A percentile compares a stretch with the other conserved stretches of the same genome.
Evolutionary conservation across 345 rosid species (phyloP).

Genomic region (Boechera divaricarpa): DNA sequence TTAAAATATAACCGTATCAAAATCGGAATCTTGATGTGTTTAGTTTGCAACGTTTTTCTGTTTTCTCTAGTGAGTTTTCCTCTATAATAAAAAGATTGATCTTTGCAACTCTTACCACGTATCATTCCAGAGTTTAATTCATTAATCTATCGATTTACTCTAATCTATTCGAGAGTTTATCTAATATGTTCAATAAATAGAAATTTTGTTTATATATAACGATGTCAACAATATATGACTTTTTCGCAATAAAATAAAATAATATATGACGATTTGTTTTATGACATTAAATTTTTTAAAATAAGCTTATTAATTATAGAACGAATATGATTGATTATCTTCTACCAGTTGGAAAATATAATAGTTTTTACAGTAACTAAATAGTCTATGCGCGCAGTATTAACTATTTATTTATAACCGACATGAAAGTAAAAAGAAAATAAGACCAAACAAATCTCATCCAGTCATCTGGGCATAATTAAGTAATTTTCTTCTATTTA

Average conservation of each 20-base stretch:
- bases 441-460: neutral
- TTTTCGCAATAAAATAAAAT: too few relatives aligned
- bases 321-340: neutral
- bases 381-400: neutral
- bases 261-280: neutral
- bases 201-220: neutral
- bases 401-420: neutral
- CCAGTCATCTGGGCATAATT: neutral
- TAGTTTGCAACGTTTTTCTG: neutral
- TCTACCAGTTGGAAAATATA: neutral
- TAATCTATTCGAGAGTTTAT: neutral
- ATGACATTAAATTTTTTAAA: neutral
- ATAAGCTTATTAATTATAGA: neutral
- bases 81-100: conserved; percentile 32
- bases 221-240: neutral
- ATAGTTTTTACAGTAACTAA: neutral
- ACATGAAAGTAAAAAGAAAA: neutral
- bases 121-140: neutral
- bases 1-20: neutral
- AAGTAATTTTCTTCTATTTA: neutral
- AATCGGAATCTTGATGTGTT: conserved; percentile 5
- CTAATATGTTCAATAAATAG: neutral
- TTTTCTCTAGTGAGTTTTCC: neutral
- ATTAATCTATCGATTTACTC: neutral
- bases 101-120: neutral